Base-by-base conservation (phyloP, 495 filamentous ascomycete species). In the Niebla homalea region DNA sequence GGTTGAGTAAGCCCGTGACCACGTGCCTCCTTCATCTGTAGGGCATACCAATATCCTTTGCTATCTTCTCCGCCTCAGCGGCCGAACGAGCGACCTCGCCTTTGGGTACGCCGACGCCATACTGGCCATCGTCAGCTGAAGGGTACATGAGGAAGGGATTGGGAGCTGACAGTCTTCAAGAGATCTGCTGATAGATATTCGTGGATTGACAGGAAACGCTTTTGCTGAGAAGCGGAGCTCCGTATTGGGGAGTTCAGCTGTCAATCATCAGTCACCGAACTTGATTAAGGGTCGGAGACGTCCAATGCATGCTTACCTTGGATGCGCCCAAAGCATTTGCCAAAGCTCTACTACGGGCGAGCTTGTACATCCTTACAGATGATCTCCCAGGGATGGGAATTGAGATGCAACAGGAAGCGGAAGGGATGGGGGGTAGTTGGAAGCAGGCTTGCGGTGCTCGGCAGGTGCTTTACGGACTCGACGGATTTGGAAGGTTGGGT, bases 151-250 rank as follows among this genome's bases (percentile, higher is more conserved):
- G 29, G 29, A 5, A 32, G 29, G 2, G 10, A 5, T 11, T 32
- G 29, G 7, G 14, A 44, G 64, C 75, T 51, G 76, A 95, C 89
- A 69, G 78, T 72, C 70, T 85, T 82, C 59, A 98, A 75, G 47
- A 98, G 80, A 54, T 85, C 81, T 57, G 88, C 87, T 44, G 92
- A 94, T 61, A 89, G 80, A 73, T 95, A 96, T 71, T 98, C 92
- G 74, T 98, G 92, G 58, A 97, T 94, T 55, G 87, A 89, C 57
- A 98, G 79, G 56, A 83, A 81, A 66, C 92, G 81, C 72, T 81
- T 82, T 68, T 94, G 90, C 63, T 82, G 79, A 60, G 70, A 59
- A 54, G 69, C 65, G 47, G 73, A 62, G 56, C 65, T 71, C 57
- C 67, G 71, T 40, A 74, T 52, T 49, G 74, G 70, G 7, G 70